Evolutionary conservation across 169 alveolate genomes (phyloP).

Genomic region (Eimeria nieschulzi): DNA sequence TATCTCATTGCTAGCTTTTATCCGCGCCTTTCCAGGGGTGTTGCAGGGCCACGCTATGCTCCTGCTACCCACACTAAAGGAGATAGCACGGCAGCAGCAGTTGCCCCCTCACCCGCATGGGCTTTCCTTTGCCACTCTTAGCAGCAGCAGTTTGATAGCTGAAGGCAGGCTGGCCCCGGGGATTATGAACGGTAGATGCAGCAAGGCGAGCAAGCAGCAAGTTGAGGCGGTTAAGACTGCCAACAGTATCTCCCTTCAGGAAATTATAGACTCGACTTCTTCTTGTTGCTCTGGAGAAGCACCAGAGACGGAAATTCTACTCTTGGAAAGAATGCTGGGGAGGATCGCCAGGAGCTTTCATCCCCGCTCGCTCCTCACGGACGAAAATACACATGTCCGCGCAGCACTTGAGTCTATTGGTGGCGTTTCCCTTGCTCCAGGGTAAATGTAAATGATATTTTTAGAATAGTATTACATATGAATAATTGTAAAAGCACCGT

Average conservation of each 20-base stretch:
- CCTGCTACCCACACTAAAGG: conserved; percentile 58
- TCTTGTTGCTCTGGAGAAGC: conserved; percentile 62
- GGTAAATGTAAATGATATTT: background rate
- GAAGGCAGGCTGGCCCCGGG: conserved; percentile 13
- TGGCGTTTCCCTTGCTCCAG: conserved; percentile 12
- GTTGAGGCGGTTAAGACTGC: conserved; percentile 44
- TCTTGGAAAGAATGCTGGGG: conserved; percentile 48
- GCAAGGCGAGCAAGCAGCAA: conserved; percentile 20
- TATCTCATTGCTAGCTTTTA: conserved; percentile 41
- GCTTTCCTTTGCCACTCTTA: conserved; percentile 32
- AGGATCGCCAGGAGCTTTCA: conserved; percentile 54
- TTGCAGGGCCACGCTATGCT: conserved; percentile 50
- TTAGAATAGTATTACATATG: background rate
- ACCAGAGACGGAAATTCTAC: conserved; percentile 54
- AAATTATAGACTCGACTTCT: conserved; percentile 38
- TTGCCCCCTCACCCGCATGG: conserved; percentile 53
- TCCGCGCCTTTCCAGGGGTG: conserved; percentile 57
- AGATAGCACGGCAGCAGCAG: conserved; percentile 67
- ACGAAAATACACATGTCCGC: conserved; percentile 36
- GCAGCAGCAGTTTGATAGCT: conserved; percentile 44
- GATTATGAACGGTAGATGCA: conserved; percentile 6
- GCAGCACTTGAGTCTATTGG: conserved; percentile 38
- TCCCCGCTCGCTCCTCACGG: background rate
- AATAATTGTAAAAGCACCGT: background rate
- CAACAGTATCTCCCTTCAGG: conserved; percentile 39